Evolutionary conservation across 495 filamentous ascomycete species (phyloP).

Genomic region (Schizothecium vesticola): DNA sequence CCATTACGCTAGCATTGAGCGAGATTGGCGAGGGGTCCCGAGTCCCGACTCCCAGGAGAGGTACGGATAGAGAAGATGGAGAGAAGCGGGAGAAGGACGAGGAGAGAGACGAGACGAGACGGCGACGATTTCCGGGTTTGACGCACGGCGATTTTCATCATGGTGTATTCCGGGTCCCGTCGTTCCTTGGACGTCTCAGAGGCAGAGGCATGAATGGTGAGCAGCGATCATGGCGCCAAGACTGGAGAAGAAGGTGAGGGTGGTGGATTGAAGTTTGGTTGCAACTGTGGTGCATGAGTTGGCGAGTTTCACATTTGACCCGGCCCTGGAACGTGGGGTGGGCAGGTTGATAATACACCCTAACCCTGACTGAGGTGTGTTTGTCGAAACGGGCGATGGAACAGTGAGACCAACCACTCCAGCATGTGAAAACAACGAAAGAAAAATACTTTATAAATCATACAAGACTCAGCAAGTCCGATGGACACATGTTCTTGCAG

Average conservation of each 20-base stretch:
- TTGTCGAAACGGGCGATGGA: background rate
- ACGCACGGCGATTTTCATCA: background rate
- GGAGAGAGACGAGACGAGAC: background rate
- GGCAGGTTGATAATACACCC: background rate
- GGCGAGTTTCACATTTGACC: conserved; percentile 14
- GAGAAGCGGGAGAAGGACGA: background rate
- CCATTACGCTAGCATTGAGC: conserved; percentile 3
- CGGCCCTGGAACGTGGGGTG: background rate
- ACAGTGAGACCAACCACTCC: too few species aligned
- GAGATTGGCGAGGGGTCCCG: conserved; percentile 4
- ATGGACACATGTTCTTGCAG: background rate
- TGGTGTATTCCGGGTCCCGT: background rate
- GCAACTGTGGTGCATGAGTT: conserved; percentile 10
- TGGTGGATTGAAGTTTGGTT: background rate
- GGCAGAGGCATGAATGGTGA: conserved; percentile 1
- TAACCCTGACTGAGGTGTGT: background rate
- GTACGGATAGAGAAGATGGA: background rate
- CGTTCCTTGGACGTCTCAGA: background rate
- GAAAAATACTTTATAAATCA: background rate
- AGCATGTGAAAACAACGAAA: background rate
- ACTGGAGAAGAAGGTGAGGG: background rate
- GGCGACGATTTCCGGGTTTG: background rate
- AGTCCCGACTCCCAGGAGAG: background rate
- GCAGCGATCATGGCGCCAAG: background rate
- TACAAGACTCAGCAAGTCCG: too few species aligned